Base-by-base conservation (phyloP, 2,329 filamentous ascomycete species). In the Calonectria leucothoes region DNA sequence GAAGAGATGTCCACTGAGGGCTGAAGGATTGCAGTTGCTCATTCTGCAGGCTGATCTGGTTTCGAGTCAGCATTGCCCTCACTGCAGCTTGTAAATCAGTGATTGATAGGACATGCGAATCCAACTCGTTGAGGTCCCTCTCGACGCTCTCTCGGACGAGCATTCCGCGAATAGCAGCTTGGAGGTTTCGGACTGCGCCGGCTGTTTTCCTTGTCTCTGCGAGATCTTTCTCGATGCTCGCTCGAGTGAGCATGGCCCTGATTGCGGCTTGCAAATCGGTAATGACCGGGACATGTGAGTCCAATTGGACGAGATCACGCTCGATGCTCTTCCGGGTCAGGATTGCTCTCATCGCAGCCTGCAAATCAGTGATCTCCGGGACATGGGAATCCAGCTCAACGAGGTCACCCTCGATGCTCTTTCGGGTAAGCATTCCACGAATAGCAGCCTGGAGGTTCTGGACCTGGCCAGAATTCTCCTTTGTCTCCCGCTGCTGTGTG, bases 81-180 rank as follows among this genome's bases (percentile, higher is more conserved):
- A 90, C 88, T 73, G 90, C 90, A 78, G 93, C 91, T 85, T 96
- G 94, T 72, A 95, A 83, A 68, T 87, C 84, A 66, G 87, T 87
- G 74, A 92, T 87, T 39, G 87, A 86, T 61, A 82, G 82, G 75
- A 87, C 86, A 78, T 91, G 84, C 71, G 86, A 84, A 70, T 89
- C 87, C 64, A 94, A 86, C 66, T 86, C 82, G 76, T 86, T 83
- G 71, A 89, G 85, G 72, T 92, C 89, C 65, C 89, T 85, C 25
- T 88, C 86, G 68, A 93, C 84, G 59, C 88, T 87, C 74, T 85
- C 88, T 78, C 94, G 89, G 75, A 92, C 83, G 72, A 95, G 83
- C 85, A 91, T 89, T 79, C 94, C 94, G 73, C 94, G 90, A 77
- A 92, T 89, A 49, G 90, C 89, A 69, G 93, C 91, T 84, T 95